These are phyloP conservation scores for Solanum rostratum DNA, from an alignment of 257 asterid genomes.

Conservation along the genomic window DNA sequence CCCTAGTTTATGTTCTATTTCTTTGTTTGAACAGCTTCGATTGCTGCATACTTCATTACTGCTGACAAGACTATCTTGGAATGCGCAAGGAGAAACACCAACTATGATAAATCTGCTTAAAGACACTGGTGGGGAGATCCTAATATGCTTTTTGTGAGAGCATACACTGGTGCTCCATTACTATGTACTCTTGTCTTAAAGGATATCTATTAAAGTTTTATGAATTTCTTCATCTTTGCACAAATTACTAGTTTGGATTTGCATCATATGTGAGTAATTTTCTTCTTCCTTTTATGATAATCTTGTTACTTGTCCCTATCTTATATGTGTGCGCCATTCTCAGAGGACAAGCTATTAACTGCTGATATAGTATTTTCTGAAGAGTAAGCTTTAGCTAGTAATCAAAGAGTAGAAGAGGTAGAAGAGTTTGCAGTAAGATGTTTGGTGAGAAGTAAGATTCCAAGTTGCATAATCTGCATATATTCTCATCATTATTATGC, in stretches of 20 bases:
- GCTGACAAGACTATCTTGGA: conserved; percentile 76
- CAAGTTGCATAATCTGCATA: no score
- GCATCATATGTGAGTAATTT: background rate
- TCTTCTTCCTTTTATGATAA: background rate
- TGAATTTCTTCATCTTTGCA: background rate
- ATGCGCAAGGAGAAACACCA: conserved; percentile 61
- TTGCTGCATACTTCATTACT: conserved; percentile 76
- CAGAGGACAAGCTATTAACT: background rate
- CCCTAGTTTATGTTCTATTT: background rate
- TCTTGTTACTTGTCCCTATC: background rate
- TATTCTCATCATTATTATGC: no score
- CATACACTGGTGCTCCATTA: background rate
- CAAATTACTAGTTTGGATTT: background rate
- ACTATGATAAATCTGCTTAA: conserved; percentile 30
- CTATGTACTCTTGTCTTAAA: background rate
- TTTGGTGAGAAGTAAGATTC: no score
- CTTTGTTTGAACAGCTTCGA: conserved; percentile 43
- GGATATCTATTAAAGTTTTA: background rate
- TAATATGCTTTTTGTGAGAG: background rate
- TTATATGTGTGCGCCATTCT: background rate
- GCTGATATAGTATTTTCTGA: background rate
- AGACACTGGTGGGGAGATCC: background rate
- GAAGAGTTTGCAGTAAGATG: conserved; percentile 17
- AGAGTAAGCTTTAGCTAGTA: background rate
- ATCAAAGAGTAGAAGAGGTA: conserved; percentile 7